Percentiles rank a stretch among this genome's conserved stretches.
phyloP scores from a whole-genome alignment of 116 monocot genomes.

The Trichopus zeylanicus region DNA sequence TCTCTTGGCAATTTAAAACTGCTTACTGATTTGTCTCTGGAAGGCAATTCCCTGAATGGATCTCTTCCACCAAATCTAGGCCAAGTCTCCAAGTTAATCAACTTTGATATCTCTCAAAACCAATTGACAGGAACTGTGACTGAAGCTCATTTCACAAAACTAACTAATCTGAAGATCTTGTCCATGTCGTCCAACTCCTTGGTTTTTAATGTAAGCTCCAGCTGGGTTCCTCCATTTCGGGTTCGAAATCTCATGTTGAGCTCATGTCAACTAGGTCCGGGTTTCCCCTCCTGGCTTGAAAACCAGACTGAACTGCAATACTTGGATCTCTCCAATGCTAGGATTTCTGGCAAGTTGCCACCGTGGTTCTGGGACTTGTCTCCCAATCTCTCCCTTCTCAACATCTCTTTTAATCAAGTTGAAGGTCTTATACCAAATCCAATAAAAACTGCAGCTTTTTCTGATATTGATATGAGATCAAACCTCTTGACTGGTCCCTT shows the following conservation, averaged over 20 bases:
- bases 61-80: slow-evolving; percentile 6
- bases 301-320: slow-evolving; percentile 4
- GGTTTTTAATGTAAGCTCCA: not conserved
- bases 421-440: slow-evolving; percentile 6
- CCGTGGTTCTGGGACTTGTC: slow-evolving; percentile 21
- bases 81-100: slow-evolving; percentile 4
- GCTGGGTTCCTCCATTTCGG: slow-evolving; percentile 11
- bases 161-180: slow-evolving; percentile 7
- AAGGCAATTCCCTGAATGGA: slow-evolving; percentile 19
- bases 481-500: slow-evolving; percentile 13
- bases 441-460: not conserved
- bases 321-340: slow-evolving; percentile 12
- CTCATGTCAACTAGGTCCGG: not conserved
- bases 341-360: slow-evolving; percentile 17
- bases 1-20: slow-evolving; percentile 5
- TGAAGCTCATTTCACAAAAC: slow-evolving; percentile 5
- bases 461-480: slow-evolving; percentile 5
- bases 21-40: slow-evolving; percentile 3
- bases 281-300: slow-evolving; percentile 15
- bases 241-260: not conserved
- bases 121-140: slow-evolving; percentile 10
- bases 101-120: slow-evolving; percentile 12
- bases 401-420: slow-evolving; percentile 18
- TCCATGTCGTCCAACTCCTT: slow-evolving; percentile 5
- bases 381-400: slow-evolving; percentile 1